Evolutionary conservation across 1,139 yeast species (phyloP), one percentile per base, ranked within the genome.

Genomic region (Debaryomycetaceae sp.): DNA sequence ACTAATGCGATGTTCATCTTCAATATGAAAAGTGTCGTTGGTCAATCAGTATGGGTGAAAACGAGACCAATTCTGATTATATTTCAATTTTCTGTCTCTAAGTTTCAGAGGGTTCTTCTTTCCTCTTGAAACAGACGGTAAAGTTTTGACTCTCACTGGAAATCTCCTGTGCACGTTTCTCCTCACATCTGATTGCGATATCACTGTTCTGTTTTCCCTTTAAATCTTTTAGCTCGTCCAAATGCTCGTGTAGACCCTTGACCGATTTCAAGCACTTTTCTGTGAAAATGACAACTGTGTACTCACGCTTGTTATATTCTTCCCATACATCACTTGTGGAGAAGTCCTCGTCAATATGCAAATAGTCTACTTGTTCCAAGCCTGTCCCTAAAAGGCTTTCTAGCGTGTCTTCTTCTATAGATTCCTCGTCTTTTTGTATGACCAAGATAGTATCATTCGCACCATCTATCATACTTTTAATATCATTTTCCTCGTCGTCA

Each of bases 381-480:
- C 11, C 8, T 8, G 8, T 11, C 11, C 11, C 31, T 7, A 27
- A 4, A 27, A 8, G 11, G 31, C 11, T 11, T 27, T 27, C 11
- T 7, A 27, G 36, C 9, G 41, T 44, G 30, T 62, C 46, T 37
- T 57, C 62, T 11, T 11, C 31, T 8, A 7, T 27, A 27, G 8
- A 7, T 27, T 7, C 11, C 3, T 27, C 31, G 8, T 27, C 31
- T 4, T 8, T 27, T 7, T 11, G 11, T 11, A 27, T 27, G 31
- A 27, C 31, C 8, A 27, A 11, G 8, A 27, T 27, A 11, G 31
- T 27, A 4, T 27, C 31, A 11, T 27, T 27, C 8, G 4, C 8
- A 8, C 11, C 31, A 11, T 27, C 31, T 27, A 27, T 27, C 8
- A 27, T 27, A 11, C 11, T 11, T 8, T 7, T 11, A 11, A 27